phyloP scores from a whole-genome alignment of 768 basidiomycete genomes.

The Panus rudis region DNA sequence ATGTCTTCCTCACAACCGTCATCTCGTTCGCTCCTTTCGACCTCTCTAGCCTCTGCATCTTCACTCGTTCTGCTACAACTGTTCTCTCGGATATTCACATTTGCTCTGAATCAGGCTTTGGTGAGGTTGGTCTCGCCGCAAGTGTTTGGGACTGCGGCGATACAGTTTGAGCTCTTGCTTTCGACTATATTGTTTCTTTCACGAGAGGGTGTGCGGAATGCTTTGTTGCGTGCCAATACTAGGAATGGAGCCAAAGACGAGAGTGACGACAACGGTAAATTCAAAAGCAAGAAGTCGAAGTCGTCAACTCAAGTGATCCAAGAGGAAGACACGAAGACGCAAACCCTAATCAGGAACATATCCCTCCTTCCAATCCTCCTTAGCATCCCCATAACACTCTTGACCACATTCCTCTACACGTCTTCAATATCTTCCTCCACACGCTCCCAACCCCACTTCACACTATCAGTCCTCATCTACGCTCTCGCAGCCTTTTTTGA shows the following conservation, averaged over 20 bases:
- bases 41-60: slow-evolving; percentile 41
- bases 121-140: slow-evolving; percentile 78
- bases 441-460: slow-evolving; percentile 57
- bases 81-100: slow-evolving; percentile 78
- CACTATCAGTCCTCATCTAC: slow-evolving; percentile 59
- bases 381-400: slow-evolving; percentile 58
- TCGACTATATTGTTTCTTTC: slow-evolving; percentile 89
- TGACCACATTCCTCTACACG: slow-evolving; percentile 48
- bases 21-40: slow-evolving; percentile 9
- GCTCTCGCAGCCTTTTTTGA: slow-evolving; percentile 69
- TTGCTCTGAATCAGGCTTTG: slow-evolving; percentile 81
- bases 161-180: slow-evolving; percentile 89
- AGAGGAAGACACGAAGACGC: neutral
- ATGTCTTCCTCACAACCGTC: neutral
- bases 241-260: slow-evolving; percentile 1
- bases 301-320: too few species aligned
- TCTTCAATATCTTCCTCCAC: slow-evolving; percentile 46
- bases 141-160: slow-evolving; percentile 83
- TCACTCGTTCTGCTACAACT: slow-evolving; percentile 85
- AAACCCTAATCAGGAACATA: slow-evolving; percentile 36
- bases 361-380: slow-evolving; percentile 59
- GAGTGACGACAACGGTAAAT: neutral
- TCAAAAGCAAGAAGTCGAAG: neutral
- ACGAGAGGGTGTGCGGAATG: slow-evolving; percentile 88
- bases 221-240: slow-evolving; percentile 57